Conservation (phyloP, 805 yeast species). For the Peterozyma toletana region DNA sequence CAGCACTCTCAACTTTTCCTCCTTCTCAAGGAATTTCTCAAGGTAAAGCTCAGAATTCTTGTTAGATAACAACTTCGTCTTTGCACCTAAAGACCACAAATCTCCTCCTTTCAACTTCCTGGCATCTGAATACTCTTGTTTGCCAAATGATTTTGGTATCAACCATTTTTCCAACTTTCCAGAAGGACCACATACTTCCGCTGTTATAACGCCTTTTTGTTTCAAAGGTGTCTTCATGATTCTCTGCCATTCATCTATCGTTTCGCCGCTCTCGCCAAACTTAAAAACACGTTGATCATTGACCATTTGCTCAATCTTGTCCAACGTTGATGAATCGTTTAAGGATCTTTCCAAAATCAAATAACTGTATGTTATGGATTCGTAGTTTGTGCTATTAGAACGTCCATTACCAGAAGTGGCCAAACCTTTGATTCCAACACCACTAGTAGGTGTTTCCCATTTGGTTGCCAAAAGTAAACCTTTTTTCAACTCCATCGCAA, state of each 20-base stretch:
- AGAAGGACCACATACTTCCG: conserved; percentile 72
- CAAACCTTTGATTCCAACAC: conserved; percentile 41
- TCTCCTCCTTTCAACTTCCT: conserved; percentile 83
- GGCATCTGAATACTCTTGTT: conserved; percentile 80
- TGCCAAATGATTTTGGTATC: conserved; percentile 70
- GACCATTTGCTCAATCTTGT: conserved; percentile 32
- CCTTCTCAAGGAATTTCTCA: conserved; percentile 26
- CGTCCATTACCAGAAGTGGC: conserved; percentile 71
- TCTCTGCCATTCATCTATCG: conserved; percentile 56
- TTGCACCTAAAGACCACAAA: conserved; percentile 72
- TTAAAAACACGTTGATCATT: conserved; percentile 13
- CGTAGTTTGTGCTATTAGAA: conserved; percentile 62
- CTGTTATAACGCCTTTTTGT: conserved; percentile 72
- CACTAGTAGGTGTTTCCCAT: conserved; percentile 60
- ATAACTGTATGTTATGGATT: conserved; percentile 67
- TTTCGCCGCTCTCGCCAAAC: conserved; percentile 19
- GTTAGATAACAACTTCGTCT: conserved; percentile 34
- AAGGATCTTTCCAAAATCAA: conserved; percentile 57
- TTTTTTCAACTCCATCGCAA: conserved; percentile 73
- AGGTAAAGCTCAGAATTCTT: conserved; percentile 23
- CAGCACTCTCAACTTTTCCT: conserved; percentile 11
- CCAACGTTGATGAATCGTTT: conserved; percentile 33
- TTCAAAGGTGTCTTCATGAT: conserved; percentile 66
- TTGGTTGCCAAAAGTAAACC: conserved; percentile 67
- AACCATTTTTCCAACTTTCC: conserved; percentile 86